phyloP scores from a whole-genome alignment of 352 stramenopile species.

The Halophytophthora polymorphica region DNA sequence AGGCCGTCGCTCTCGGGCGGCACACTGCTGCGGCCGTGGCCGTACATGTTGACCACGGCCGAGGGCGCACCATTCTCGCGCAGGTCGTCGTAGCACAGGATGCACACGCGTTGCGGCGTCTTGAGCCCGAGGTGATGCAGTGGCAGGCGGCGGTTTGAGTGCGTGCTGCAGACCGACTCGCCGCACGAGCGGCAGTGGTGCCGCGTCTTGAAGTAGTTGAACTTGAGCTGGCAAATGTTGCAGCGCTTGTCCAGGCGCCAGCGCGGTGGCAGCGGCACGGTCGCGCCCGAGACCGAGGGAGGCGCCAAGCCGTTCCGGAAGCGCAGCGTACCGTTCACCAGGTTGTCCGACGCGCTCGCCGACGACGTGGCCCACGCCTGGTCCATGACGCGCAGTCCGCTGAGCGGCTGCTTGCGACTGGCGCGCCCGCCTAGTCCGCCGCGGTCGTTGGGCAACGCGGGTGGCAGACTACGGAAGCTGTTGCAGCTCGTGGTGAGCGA shows the following conservation, averaged over 20 bases:
- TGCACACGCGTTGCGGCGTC: slow-evolving; percentile 71
- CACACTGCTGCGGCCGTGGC: slow-evolving; percentile 25
- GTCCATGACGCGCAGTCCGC: slow-evolving; percentile 1
- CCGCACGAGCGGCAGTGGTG: slow-evolving; percentile 90
- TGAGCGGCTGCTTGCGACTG: too few relatives aligned
- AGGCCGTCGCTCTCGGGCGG: slow-evolving; percentile 13
- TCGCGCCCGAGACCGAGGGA: too few relatives aligned
- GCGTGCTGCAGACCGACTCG: slow-evolving; percentile 78
- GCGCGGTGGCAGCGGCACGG: slow-evolving; percentile 45
- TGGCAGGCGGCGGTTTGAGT: slow-evolving; percentile 65
- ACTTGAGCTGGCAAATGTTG: slow-evolving; percentile 83
- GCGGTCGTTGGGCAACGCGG: slow-evolving; percentile 10
- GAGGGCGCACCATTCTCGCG: slow-evolving; percentile 67
- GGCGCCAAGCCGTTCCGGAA: slow-evolving; percentile 24
- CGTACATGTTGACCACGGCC: slow-evolving; percentile 77
- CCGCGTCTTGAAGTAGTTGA: slow-evolving; percentile 82
- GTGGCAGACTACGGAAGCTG: slow-evolving; percentile 23
- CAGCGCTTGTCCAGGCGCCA: slow-evolving; percentile 78
- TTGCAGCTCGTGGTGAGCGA: slow-evolving; percentile 18
- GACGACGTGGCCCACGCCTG: slow-evolving; percentile 18
- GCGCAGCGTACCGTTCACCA: slow-evolving; percentile 25
- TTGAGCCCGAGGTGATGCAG: slow-evolving; percentile 59
- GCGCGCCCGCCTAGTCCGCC: slow-evolving; percentile 3
- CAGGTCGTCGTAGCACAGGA: slow-evolving; percentile 78
- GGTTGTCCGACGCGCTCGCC: slow-evolving; percentile 14